These are phyloP conservation scores for Paraphaeosphaeria sporulosa DNA, from an alignment of 2,329 filamentous ascomycete species.

Conservation along the genomic window DNA sequence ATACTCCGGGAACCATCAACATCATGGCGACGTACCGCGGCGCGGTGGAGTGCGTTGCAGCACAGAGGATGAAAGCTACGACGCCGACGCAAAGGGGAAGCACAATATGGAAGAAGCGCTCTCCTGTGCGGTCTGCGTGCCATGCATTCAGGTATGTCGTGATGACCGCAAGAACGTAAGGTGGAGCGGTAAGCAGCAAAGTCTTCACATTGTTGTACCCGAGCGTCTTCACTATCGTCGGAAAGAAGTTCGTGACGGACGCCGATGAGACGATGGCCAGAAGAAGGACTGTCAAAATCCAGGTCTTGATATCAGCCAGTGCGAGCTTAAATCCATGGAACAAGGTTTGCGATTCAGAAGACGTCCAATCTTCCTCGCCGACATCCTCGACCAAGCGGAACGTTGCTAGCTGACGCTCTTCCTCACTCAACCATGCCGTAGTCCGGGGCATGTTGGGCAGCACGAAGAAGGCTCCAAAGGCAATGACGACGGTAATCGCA, in stretches of 20 bases:
- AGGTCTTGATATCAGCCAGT: conserved; percentile 50
- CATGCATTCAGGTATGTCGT: conserved; percentile 71
- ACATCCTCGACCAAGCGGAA: conserved; percentile 49
- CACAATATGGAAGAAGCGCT: conserved; percentile 73
- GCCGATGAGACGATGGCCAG: conserved; percentile 51
- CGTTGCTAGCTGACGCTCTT: conserved; percentile 49
- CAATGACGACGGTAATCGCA: conserved; percentile 68
- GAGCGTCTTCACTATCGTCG: conserved; percentile 67
- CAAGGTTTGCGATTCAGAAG: conserved; percentile 45
- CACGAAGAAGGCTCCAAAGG: conserved; percentile 64
- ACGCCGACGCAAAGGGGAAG: conserved; percentile 69
- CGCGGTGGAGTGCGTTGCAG: conserved; percentile 65
- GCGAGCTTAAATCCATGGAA: conserved; percentile 52
- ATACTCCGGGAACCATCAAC: conserved; percentile 71
- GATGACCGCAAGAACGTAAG: conserved; percentile 61
- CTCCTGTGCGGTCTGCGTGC: conserved; percentile 75
- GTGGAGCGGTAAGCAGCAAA: conserved; percentile 55
- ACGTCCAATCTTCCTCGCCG: conserved; percentile 51
- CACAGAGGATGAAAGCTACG: conserved; percentile 71
- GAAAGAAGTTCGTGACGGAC: conserved; percentile 63
- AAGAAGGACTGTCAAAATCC: conserved; percentile 48
- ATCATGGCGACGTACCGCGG: conserved; percentile 76
- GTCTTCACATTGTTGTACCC: conserved; percentile 64
- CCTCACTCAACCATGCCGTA: conserved; percentile 49
- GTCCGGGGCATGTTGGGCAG: conserved; percentile 72